Evolutionary conservation across 306 rosid genomes (phyloP), one percentile per base, ranked within the genome.

Genomic region (Sicyos edulis): DNA sequence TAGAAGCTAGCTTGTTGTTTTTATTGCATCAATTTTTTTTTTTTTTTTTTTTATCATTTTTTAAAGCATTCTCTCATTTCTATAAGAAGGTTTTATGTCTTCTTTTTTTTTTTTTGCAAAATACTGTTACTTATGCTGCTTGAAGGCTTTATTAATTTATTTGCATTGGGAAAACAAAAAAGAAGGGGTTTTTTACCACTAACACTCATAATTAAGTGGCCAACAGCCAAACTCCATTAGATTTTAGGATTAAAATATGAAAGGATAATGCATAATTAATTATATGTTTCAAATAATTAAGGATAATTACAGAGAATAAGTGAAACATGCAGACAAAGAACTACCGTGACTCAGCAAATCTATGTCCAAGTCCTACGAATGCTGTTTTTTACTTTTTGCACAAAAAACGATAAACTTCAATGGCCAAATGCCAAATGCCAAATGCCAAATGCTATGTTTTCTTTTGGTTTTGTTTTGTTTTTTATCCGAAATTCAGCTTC

Each of bases 151-250:
- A 0, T 37, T 37, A 37, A 37, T n/a, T 32, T 32, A 20, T 14
- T 61, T 8, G 47, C 22, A 17, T n/a, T 34, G 29, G 51, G 79
- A 71, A 80, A 73, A 59, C 67, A 66, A 26, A 79, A 34, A n/a
- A 66, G 17, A 7, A 54, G 13, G 52, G 61, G 55, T 61, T 65
- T 76, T 76, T 76, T 79, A 78, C 73, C 79, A 63, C 85, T 74
- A 49, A 62, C 62, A 22, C 13, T 73, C 78, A 72, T 77, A 56
- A 81, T 61, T 72, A 80, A 88, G 93, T 88, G 93, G 93, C 84
- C 83, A 88, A 86, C 90, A 88, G 79, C 93, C 75, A 68, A 88
- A 74, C 71, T 75, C 89, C 77, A 81, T 83, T 80, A 82, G 63
- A 7, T 58, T 79, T 78, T 55, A 58, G 26, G 59, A 77, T 59